Evolutionary conservation across 2,329 filamentous ascomycete genomes (phyloP).

Genomic region (Anisogramma anomala): DNA sequence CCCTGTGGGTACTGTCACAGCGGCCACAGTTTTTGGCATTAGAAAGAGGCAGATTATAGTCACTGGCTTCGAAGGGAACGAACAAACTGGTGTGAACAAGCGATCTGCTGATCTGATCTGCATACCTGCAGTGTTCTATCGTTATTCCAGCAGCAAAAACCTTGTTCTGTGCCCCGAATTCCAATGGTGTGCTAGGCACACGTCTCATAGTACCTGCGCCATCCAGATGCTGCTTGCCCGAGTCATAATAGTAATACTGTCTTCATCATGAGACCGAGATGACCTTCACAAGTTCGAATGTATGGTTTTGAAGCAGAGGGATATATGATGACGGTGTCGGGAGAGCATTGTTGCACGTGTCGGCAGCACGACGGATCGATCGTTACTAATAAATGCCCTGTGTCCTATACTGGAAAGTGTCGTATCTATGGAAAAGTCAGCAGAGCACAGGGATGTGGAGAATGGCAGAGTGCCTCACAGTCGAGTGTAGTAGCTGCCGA

Average conservation of each 20-base stretch:
- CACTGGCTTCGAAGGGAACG: too few species aligned
- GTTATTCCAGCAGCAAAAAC: background rate
- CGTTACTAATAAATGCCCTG: constrained; percentile 67
- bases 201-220: constrained; percentile 10
- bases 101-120: background rate
- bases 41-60: too few species aligned
- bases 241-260: background rate
- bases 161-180: background rate
- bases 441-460: background rate
- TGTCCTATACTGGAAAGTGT: constrained; percentile 79
- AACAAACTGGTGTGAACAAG: too few species aligned
- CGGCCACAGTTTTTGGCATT: too few species aligned
- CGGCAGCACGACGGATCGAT: background rate
- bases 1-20: too few species aligned
- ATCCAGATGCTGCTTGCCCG: constrained; percentile 8
- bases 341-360: too few species aligned
- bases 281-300: background rate
- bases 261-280: constrained; percentile 1
- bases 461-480: constrained; percentile 42
- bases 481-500: constrained; percentile 78
- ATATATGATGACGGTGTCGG: too few species aligned
- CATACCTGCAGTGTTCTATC: background rate
- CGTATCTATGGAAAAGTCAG: constrained; percentile 43
- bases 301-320: background rate
- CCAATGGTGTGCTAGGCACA: background rate